Evolutionary conservation across 768 basidiomycete species (phyloP).

Genomic region (Trametes coccinea): DNA sequence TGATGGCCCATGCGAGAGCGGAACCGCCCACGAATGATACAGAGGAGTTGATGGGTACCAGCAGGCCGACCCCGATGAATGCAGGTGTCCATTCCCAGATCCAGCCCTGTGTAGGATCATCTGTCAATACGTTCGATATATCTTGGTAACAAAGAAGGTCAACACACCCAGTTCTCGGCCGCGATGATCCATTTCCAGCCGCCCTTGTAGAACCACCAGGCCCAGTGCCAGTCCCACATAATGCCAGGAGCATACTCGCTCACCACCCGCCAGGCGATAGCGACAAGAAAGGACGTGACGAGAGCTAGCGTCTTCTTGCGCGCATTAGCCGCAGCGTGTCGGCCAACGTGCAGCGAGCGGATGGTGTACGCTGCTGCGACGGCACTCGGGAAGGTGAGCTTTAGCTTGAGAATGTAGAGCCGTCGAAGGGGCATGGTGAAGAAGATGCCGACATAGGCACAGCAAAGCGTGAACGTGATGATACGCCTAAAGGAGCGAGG

Average conservation of each 20-base stretch:
- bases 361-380: slow-evolving; percentile 29
- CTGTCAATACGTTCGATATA: not conserved
- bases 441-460: slow-evolving; percentile 29
- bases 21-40: slow-evolving; percentile 25
- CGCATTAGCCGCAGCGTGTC: slow-evolving; percentile 21
- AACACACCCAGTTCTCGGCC: slow-evolving; percentile 23
- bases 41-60: slow-evolving; percentile 24
- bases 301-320: slow-evolving; percentile 28
- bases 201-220: slow-evolving; percentile 26
- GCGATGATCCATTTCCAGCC: slow-evolving; percentile 27
- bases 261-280: slow-evolving; percentile 21
- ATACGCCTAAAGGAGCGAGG: slow-evolving; percentile 12
- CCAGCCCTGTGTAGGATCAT: slow-evolving; percentile 17
- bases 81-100: slow-evolving; percentile 28
- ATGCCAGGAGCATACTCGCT: slow-evolving; percentile 28
- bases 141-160: not conserved
- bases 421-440: slow-evolving; percentile 29
- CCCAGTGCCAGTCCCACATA: slow-evolving; percentile 29
- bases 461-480: slow-evolving; percentile 26
- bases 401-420: slow-evolving; percentile 28
- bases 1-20: slow-evolving; percentile 25
- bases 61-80: slow-evolving; percentile 26
- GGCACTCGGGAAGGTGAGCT: slow-evolving; percentile 26
- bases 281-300: slow-evolving; percentile 18
- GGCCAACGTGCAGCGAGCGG: slow-evolving; percentile 27